Conservation (phyloP, 2,329 filamentous ascomycete species). For the Colletotrichum sp. region DNA sequence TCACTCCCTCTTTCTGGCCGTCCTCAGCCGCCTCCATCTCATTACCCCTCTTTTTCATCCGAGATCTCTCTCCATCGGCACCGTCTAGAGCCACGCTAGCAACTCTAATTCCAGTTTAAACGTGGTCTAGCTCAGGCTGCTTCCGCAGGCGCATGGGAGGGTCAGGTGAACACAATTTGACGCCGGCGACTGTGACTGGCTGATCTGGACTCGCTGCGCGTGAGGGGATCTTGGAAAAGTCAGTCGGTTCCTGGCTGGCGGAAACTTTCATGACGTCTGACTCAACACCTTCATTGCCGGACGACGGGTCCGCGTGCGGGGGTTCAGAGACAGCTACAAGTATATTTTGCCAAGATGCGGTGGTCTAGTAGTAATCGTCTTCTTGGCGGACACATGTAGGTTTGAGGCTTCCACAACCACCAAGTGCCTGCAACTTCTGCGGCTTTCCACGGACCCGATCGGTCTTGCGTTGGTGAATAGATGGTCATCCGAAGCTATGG, state of each 20-base stretch:
- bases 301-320: not conserved
- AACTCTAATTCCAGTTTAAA: not conserved
- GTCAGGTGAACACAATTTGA: not conserved
- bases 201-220: not conserved
- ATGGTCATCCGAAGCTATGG: not conserved
- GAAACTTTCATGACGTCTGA: not conserved
- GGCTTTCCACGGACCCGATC: not conserved
- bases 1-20: not conserved
- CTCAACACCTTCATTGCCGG: not conserved
- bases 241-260: not conserved
- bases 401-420: not conserved
- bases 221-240: not conserved
- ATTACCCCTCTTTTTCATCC: conserved; percentile 5
- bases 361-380: not conserved
- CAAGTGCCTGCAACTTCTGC: not conserved
- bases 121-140: not conserved
- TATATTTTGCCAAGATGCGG: not conserved
- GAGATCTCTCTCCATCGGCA: not conserved
- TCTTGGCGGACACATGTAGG: not conserved
- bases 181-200: not conserved
- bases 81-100: not conserved
- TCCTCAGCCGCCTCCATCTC: not conserved
- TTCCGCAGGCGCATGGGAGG: not conserved
- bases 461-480: not conserved
- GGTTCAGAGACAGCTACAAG: not conserved